Evolutionary conservation across 108 stramenopile species (phyloP), one percentile per base, ranked within the genome.

Genomic region (Phaeodactylum tricornutum): DNA sequence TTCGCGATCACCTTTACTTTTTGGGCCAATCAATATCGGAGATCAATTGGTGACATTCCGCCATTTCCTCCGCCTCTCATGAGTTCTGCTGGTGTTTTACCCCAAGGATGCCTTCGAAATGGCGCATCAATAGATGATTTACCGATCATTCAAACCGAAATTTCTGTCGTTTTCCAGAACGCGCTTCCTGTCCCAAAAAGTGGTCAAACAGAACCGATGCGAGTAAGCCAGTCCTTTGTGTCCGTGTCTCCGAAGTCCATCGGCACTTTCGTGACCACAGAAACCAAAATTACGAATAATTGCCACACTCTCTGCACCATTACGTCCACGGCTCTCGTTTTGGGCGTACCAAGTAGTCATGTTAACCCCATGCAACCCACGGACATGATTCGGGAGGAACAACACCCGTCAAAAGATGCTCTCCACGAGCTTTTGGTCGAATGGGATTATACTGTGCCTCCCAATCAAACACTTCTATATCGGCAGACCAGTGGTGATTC

Each of bases 401-500:
- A 49, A 21, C 4, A 15, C 3, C 4, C 17, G n/a, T 24, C 22
- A n/a, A 25, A 25, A 17, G 44, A n/a, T 3, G 20, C 44, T n/a
- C 44, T 45, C 21, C n/a, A n/a, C n/a, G n/a, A n/a, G n/a, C n/a
- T n/a, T n/a, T n/a, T n/a, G n/a, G n/a, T n/a, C n/a, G n/a, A n/a
- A n/a, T 11, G 9, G 45, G 37, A 30, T 1, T 80, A 64, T 40
- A 37, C 25, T 20, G 83, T 80, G 36, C 43, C 69, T 6, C 38
- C 43, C 12, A 77, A 70, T 39, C 82, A 86, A 59, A 82, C 92
- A 8, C 69, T 89, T 11, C 33, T 91, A 22, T 94, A 93, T 66
- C 79, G 92, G 25, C 55, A 93, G 25, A 55, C 67, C 5, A 82
- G 78, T 39, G 94, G 94, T 1, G 94, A 96, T 67, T 82, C 81